These are phyloP conservation scores for Hymenoscyphus scutula DNA, from an alignment of 2,329 filamentous ascomycete species.

Conservation along the genomic window DNA sequence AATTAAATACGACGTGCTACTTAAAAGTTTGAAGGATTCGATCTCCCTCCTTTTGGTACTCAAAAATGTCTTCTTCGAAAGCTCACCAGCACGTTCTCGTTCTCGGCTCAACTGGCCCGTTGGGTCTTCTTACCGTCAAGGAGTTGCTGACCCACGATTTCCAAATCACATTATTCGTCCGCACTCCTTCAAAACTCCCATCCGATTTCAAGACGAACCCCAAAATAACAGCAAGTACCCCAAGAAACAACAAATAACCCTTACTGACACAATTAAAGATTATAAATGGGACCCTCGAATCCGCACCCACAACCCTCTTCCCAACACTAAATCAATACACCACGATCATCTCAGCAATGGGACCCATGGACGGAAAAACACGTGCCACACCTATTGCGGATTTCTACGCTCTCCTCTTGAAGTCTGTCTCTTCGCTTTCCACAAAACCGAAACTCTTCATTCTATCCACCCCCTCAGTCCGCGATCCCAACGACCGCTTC, in stretches of 20 bases:
- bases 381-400: not conserved
- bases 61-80: not conserved
- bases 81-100: not conserved
- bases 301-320: not conserved
- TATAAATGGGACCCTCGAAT: not conserved
- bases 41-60: too few relatives aligned
- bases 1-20: too few relatives aligned
- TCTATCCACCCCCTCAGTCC: not conserved
- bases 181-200: not conserved
- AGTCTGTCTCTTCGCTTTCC: not conserved
- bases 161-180: not conserved
- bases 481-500: not conserved
- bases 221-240: not conserved
- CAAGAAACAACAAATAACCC: not conserved
- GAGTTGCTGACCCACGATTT: not conserved
- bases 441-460: not conserved
- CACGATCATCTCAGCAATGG: not conserved
- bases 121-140: conserved; percentile 2
- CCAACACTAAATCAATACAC: not conserved
- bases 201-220: not conserved
- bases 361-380: not conserved
- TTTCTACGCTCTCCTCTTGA: not conserved
- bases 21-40: too few relatives aligned
- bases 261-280: not conserved
- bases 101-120: not conserved